A percentile compares a stretch with the other conserved stretches of the same genome.
phyloP scores from a whole-genome alignment of 2,329 filamentous ascomycete species.

The Corinectria fuckeliana region DNA sequence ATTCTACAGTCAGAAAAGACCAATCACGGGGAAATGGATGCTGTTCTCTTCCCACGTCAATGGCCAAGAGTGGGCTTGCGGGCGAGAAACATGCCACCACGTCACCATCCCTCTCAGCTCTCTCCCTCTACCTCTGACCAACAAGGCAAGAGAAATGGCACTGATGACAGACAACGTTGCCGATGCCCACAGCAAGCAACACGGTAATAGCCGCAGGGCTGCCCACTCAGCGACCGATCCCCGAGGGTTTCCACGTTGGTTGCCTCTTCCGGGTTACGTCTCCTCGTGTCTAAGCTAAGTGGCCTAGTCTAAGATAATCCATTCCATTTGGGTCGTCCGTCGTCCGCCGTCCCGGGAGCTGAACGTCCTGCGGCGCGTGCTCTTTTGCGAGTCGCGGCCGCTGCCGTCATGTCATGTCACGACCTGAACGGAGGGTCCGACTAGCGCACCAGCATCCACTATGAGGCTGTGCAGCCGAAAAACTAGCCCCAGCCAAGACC shows the following conservation, averaged over 20 bases:
- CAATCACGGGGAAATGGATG: slow-evolving; percentile 17
- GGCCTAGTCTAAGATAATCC: background rate
- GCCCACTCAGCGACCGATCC: background rate
- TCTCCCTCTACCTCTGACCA: background rate
- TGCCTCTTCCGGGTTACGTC: background rate
- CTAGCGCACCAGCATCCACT: slow-evolving; percentile 15
- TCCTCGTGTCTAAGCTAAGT: background rate
- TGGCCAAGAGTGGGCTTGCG: slow-evolving; percentile 11
- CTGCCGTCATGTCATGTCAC: slow-evolving; percentile 16
- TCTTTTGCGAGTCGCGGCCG: background rate
- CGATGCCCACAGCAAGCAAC: background rate
- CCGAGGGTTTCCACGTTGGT: background rate
- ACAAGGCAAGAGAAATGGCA: background rate
- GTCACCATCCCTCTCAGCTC: background rate
- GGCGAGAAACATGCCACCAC: slow-evolving; percentile 13
- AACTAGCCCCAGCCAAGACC: slow-evolving; percentile 1
- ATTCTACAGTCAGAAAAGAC: background rate
- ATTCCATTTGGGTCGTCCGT: background rate
- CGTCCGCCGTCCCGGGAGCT: background rate
- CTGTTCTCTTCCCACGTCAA: slow-evolving; percentile 7
- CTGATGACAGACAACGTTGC: background rate
- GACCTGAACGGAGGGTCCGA: background rate
- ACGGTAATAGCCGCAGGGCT: too few species aligned
- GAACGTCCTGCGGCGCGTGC: slow-evolving; percentile 8
- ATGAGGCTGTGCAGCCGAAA: slow-evolving; percentile 24